A percentile compares a stretch with the other conserved stretches of the same genome.
Conservation (phyloP, 2,329 filamentous ascomycete species). For the Botrytis pseudocinerea region DNA sequence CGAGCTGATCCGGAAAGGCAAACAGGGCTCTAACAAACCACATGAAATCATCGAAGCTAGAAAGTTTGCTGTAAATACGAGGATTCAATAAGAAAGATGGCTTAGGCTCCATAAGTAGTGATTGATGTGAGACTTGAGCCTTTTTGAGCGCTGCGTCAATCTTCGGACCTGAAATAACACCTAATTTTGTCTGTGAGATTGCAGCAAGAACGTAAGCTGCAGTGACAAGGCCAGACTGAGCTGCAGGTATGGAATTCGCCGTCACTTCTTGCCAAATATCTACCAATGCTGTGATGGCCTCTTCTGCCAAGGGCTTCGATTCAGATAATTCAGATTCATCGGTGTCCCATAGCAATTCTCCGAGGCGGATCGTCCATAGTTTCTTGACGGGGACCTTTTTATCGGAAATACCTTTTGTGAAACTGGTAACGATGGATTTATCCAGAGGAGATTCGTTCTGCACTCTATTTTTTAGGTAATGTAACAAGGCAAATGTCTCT, state of each 20-base stretch:
- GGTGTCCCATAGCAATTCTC: slow-evolving; percentile 66
- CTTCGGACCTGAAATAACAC: slow-evolving; percentile 55
- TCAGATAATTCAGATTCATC: slow-evolving; percentile 49
- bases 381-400: slow-evolving; percentile 78
- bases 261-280: slow-evolving; percentile 76
- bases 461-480: slow-evolving; percentile 64
- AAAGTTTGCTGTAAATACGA: slow-evolving; percentile 80
- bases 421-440: slow-evolving; percentile 66
- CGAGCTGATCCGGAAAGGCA: slow-evolving; percentile 57
- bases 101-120: slow-evolving; percentile 71
- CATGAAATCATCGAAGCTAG: slow-evolving; percentile 69
- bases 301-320: slow-evolving; percentile 55
- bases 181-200: slow-evolving; percentile 56
- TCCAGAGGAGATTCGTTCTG: slow-evolving; percentile 61
- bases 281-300: slow-evolving; percentile 56
- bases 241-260: slow-evolving; percentile 74
- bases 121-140: slow-evolving; percentile 62
- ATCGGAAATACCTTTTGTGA: slow-evolving; percentile 79
- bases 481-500: slow-evolving; percentile 70
- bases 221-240: slow-evolving; percentile 80
- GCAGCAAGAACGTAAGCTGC: slow-evolving; percentile 74
- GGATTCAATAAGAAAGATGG: slow-evolving; percentile 84
- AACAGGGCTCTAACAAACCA: slow-evolving; percentile 75
- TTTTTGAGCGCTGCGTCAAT: slow-evolving; percentile 60
- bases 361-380: slow-evolving; percentile 76